A percentile compares a stretch with the other conserved stretches of the same genome.
phyloP scores from a whole-genome alignment of 2,329 filamentous ascomycete genomes.

The Sporothrix dimorphospora region DNA sequence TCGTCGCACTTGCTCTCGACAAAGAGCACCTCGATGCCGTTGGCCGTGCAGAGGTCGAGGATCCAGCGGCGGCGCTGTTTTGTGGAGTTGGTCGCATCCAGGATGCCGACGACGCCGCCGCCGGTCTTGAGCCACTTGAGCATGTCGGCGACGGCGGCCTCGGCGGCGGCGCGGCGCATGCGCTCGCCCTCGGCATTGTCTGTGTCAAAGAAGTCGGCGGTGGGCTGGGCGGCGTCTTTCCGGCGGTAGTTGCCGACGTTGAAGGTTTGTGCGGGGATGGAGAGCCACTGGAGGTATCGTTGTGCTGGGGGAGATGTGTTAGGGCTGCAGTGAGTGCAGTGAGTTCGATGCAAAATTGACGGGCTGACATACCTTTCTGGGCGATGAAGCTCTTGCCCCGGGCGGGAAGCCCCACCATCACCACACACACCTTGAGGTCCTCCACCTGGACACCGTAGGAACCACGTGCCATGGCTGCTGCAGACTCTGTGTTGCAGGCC shows the following conservation, averaged over 20 bases:
- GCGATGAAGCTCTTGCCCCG: slow-evolving; percentile 97
- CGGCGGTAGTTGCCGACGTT: slow-evolving; percentile 97
- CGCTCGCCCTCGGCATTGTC: slow-evolving; percentile 89
- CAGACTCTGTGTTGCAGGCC: slow-evolving; percentile 21
- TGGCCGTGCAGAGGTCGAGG: slow-evolving; percentile 71
- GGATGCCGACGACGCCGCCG: slow-evolving; percentile 87
- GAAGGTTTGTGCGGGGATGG: slow-evolving; percentile 90
- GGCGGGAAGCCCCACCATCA: slow-evolving; percentile 97
- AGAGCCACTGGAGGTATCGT: slow-evolving; percentile 95
- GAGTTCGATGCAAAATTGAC: too few species aligned
- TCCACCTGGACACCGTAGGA: slow-evolving; percentile 83
- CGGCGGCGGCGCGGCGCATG: slow-evolving; percentile 82
- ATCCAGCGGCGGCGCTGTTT: slow-evolving; percentile 91
- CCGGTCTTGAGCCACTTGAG: slow-evolving; percentile 81
- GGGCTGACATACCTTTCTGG: slow-evolving; percentile 79
- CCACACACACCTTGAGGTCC: slow-evolving; percentile 94
- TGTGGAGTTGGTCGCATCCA: slow-evolving; percentile 97
- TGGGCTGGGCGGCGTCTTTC: slow-evolving; percentile 83
- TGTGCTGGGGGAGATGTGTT: slow-evolving; percentile 61
- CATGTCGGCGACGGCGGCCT: slow-evolving; percentile 94
- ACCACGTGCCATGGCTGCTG: slow-evolving; percentile 50
- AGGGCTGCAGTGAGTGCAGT: too few species aligned
- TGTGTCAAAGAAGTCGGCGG: slow-evolving; percentile 93
- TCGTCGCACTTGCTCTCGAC: slow-evolving; percentile 98
- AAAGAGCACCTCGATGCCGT: slow-evolving; percentile 87